phyloP scores from a whole-genome alignment of 2,329 filamentous ascomycete genomes.

The Mariannaea elegans region DNA sequence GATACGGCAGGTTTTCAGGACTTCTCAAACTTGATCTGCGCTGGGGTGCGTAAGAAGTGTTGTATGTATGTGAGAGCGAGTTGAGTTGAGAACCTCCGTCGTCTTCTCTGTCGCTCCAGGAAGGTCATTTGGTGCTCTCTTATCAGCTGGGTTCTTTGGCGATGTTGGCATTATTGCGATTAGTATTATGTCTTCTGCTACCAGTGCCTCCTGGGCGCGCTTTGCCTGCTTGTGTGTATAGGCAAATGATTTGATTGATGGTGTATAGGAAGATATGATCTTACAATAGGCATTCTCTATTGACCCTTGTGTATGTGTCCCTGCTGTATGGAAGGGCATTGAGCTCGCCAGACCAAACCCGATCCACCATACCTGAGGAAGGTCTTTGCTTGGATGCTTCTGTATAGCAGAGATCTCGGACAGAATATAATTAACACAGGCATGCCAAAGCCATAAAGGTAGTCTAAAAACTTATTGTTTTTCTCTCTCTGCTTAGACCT shows the following conservation, averaged over 20 bases:
- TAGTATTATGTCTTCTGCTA: not conserved
- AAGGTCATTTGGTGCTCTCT: not conserved
- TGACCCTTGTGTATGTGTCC: not conserved
- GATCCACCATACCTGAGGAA: not conserved
- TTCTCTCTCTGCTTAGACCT: not conserved
- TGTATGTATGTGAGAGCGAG: not conserved
- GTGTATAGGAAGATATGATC: not conserved
- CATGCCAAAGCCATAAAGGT: not conserved
- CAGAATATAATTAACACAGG: not conserved
- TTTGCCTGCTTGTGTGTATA: not conserved
- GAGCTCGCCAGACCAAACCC: not conserved
- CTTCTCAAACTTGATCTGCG: slow-evolving; percentile 7
- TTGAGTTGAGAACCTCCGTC: not conserved
- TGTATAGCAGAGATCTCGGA: not conserved
- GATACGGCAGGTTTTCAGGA: slow-evolving; percentile 12
- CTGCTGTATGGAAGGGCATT: not conserved
- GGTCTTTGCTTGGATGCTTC: not conserved
- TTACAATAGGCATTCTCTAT: not conserved
- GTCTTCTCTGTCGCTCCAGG: not conserved
- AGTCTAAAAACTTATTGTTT: not conserved
- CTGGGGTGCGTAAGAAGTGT: slow-evolving; percentile 7
- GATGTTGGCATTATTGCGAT: not conserved
- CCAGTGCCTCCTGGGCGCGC: not conserved
- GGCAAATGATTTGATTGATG: not conserved
- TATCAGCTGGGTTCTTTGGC: not conserved